Evolutionary conservation across 331 rosid genomes (phyloP), one percentile per base, ranked within the genome.

Genomic region (Telfairia occidentalis): DNA sequence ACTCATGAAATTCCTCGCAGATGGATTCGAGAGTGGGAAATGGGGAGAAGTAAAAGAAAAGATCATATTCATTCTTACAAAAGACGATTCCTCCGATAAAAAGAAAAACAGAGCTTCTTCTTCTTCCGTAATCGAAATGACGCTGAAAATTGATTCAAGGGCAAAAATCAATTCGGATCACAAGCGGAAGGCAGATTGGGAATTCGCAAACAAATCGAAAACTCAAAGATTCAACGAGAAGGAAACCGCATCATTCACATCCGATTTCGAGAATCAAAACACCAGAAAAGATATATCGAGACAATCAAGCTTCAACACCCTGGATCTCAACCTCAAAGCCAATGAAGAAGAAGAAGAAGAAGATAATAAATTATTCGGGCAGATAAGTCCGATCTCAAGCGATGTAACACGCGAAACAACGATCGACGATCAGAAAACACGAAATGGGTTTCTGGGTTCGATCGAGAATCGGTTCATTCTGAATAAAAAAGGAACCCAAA

Each of bases 341-440:
- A 19, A 16, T 9, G 70, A 61, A n/a, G 74, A 81, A 60, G 90
- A 89, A 42, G 84, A 83, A 3, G 78, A 81, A 2, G 48, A 57
- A 7, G 87, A 61, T 11, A 84, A 82, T 2, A 82, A 79, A 61
- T 16, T 30, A 34, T 4, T 7, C 7, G 87, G 83, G 77, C 85
- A 81, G 16, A 54, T 73, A 11, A 91, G 87, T 40, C 92, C 91
- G 4, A 84, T 76, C 52, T 85, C 96, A 37, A 95, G 97, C 70
- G 99, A 92, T 71, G 76, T 92, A 77, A 95, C 99, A 0, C 74
- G 96, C 15, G 99, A 95, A 81, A 78, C 83, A 3, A 23, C 77
- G 18, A 73, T 76, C 48, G 18, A 35, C 0, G 89, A 86, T 28
- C 35, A 63, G 45, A 15, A 69, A 79, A 80, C 78, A 40, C 84